Conservation (phyloP, 2,329 filamentous ascomycete species). For the Fusarium sororula region DNA sequence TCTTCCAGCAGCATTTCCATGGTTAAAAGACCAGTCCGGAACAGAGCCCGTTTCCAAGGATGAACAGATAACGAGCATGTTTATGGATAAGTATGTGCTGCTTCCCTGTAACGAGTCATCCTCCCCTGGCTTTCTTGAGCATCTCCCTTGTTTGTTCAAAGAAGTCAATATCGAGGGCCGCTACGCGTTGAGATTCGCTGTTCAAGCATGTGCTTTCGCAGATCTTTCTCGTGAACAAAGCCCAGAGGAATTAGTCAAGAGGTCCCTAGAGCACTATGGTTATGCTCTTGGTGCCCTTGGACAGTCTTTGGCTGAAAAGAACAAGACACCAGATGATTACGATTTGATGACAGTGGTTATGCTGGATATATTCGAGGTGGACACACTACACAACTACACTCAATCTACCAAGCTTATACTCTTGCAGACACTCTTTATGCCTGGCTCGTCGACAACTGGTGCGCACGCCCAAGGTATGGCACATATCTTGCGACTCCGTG, state of each 20-base stretch:
- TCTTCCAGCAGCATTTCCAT: slow-evolving; percentile 27
- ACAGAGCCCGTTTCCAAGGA: slow-evolving; percentile 14
- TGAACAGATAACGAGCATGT: slow-evolving; percentile 44
- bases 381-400: too few species aligned
- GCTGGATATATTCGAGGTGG: slow-evolving; percentile 53
- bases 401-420: not conserved
- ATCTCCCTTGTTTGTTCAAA: slow-evolving; percentile 49
- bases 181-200: slow-evolving; percentile 50
- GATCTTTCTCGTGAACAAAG: slow-evolving; percentile 43
- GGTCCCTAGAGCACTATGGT: slow-evolving; percentile 49
- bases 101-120: slow-evolving; percentile 50
- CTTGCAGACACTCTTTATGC: slow-evolving; percentile 46
- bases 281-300: slow-evolving; percentile 47
- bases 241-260: slow-evolving; percentile 31
- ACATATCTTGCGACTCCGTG: slow-evolving; percentile 50
- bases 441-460: slow-evolving; percentile 36
- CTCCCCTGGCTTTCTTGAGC: slow-evolving; percentile 51
- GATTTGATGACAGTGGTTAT: slow-evolving; percentile 53
- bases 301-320: slow-evolving; percentile 43
- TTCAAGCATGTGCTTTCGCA: slow-evolving; percentile 49
- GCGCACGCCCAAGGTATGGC: slow-evolving; percentile 53
- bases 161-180: slow-evolving; percentile 51
- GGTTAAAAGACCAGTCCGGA: slow-evolving; percentile 31
- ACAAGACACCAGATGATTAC: slow-evolving; percentile 50
- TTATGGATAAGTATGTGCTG: slow-evolving; percentile 52